Evolutionary conservation across 805 yeast genomes (phyloP).

Genomic region (Candida railenensis): DNA sequence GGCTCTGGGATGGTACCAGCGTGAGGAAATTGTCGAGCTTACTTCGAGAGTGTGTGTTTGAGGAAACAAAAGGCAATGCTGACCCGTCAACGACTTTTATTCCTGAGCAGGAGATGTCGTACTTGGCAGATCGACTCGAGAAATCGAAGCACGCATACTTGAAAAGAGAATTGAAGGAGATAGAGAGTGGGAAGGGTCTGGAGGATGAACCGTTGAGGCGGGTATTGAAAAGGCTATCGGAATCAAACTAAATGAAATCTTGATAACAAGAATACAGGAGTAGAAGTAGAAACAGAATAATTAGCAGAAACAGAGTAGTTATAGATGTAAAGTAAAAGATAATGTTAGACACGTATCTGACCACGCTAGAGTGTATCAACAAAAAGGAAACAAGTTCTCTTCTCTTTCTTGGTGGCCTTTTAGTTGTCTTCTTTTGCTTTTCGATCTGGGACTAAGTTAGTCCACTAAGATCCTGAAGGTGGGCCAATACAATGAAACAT

Average conservation of each 20-base stretch:
- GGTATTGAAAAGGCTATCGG: neutral
- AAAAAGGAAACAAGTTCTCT: neutral
- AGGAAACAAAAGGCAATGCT: neutral
- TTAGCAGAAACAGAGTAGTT: too few relatives aligned
- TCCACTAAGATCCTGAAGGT: neutral
- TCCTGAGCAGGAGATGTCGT: neutral
- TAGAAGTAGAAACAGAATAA: too few relatives aligned
- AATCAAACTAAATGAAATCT: neutral
- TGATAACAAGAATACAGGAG: neutral
- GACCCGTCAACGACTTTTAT: neutral
- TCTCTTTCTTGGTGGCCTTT: constrained; percentile 1
- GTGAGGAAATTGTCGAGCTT: constrained; percentile 48
- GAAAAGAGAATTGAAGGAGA: neutral
- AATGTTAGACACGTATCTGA: constrained; percentile 37
- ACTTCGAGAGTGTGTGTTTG: constrained; percentile 31
- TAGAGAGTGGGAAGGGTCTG: neutral
- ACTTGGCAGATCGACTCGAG: neutral
- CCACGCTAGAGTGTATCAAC: constrained; percentile 9
- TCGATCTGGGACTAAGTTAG: neutral
- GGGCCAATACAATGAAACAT: neutral
- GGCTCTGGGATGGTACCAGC: constrained; percentile 46
- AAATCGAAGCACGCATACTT: neutral
- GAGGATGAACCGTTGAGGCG: neutral
- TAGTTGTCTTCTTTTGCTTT: neutral
- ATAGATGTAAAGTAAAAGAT: neutral